Conservation (phyloP, 2,329 filamentous ascomycete genomes). For the Proliferodiscus dingleyae region DNA sequence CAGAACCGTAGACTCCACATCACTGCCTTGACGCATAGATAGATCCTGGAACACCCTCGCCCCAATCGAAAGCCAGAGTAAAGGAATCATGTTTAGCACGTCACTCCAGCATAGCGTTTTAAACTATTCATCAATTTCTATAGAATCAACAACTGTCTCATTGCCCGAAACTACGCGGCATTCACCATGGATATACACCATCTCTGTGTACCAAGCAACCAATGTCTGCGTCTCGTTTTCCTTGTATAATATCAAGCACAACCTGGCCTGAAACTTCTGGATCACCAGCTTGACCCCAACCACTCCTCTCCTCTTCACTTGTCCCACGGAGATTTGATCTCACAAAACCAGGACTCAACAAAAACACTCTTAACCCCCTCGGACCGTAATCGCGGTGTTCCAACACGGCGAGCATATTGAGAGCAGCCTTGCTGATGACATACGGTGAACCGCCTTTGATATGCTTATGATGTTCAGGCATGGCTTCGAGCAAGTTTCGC, state of each 20-base stretch:
- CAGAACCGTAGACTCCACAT: too few relatives aligned
- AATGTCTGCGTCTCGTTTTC: slow-evolving; percentile 17
- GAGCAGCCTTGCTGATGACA: slow-evolving; percentile 8
- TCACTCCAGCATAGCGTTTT: too few relatives aligned
- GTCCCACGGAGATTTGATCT: slow-evolving; percentile 27
- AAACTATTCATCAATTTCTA: too few relatives aligned
- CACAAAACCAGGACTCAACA: slow-evolving; percentile 29
- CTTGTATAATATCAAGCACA: slow-evolving; percentile 28
- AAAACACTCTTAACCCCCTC: slow-evolving; percentile 24
- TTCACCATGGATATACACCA: slow-evolving; percentile 19
- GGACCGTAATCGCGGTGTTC: slow-evolving; percentile 8
- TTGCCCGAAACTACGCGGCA: too few relatives aligned
- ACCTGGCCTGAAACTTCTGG: slow-evolving; percentile 34
- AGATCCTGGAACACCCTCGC: too few relatives aligned
- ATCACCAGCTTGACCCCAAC: slow-evolving; percentile 26
- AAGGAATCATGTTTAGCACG: too few relatives aligned
- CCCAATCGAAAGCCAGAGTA: too few relatives aligned
- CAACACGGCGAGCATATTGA: slow-evolving; percentile 17
- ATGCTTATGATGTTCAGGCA: background rate
- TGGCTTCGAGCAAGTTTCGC: background rate
- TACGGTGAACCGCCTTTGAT: slow-evolving; percentile 5
- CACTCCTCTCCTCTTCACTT: slow-evolving; percentile 23
- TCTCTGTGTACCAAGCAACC: slow-evolving; percentile 15
- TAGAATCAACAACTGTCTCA: too few relatives aligned
- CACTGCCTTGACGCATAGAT: too few relatives aligned